Evolutionary conservation across 2,329 filamentous ascomycete species (phyloP).

Genomic region (Sporothrix globosa): DNA sequence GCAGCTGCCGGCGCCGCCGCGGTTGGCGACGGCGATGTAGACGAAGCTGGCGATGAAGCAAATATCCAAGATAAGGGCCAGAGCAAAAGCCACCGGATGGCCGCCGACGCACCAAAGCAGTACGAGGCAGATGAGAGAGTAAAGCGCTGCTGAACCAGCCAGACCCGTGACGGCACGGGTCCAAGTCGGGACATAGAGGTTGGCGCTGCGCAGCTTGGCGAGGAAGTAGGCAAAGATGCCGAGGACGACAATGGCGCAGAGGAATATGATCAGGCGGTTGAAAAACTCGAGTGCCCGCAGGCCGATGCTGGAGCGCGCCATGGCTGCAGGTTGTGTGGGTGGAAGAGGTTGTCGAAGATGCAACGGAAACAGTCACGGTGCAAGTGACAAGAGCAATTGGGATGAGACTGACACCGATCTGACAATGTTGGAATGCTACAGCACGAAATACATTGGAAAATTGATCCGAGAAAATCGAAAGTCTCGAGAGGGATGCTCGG

Average conservation of each 20-base stretch:
- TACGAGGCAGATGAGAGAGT: slow-evolving; percentile 71
- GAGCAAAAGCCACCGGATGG: slow-evolving; percentile 68
- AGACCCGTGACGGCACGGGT: slow-evolving; percentile 78
- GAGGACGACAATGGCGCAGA: slow-evolving; percentile 72
- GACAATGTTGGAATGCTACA: slow-evolving; percentile 16
- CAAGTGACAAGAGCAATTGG: not conserved
- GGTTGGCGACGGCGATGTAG: slow-evolving; percentile 76
- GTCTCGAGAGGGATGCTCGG: not conserved
- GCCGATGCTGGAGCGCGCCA: slow-evolving; percentile 63
- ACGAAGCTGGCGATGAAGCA: slow-evolving; percentile 77
- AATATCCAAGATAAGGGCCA: slow-evolving; percentile 76
- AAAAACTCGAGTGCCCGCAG: slow-evolving; percentile 72
- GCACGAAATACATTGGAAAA: not conserved
- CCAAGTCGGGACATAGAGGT: slow-evolving; percentile 64
- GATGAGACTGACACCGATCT: not conserved
- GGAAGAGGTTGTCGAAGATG: not conserved
- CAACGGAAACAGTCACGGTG: not conserved
- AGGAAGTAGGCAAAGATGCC: slow-evolving; percentile 86
- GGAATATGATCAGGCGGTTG: slow-evolving; percentile 74
- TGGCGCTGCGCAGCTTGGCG: slow-evolving; percentile 67
- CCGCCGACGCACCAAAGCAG: slow-evolving; percentile 81
- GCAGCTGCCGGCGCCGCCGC: slow-evolving; percentile 69
- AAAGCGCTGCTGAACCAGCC: slow-evolving; percentile 72
- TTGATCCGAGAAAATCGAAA: not conserved
- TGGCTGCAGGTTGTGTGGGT: slow-evolving; percentile 44